phyloP scores from a whole-genome alignment of 2,329 filamentous ascomycete species.

The Aspergillus sp. region DNA sequence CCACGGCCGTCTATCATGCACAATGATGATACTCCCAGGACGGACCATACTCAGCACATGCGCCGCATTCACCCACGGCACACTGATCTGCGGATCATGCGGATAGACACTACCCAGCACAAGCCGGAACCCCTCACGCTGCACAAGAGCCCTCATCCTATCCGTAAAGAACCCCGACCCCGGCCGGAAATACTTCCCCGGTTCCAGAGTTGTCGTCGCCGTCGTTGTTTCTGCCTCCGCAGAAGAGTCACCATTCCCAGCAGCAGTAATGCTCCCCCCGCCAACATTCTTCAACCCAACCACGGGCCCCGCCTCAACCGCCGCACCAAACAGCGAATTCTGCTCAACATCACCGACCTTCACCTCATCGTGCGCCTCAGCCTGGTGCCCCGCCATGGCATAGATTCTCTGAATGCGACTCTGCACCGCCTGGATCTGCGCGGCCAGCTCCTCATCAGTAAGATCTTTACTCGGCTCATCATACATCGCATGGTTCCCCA shows the following conservation, averaged over 20 bases:
- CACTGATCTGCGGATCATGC: conserved; percentile 84
- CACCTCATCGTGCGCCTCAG: conserved; percentile 14
- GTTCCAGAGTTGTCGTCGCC: background rate
- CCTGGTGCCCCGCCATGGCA: conserved; percentile 31
- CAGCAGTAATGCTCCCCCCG: background rate
- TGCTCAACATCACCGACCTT: conserved; percentile 2
- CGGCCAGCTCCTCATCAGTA: conserved; percentile 60
- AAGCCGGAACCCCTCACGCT: conserved; percentile 68
- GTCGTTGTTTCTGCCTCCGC: background rate
- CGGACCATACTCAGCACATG: conserved; percentile 81
- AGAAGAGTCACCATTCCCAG: background rate
- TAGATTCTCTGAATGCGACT: conserved; percentile 63
- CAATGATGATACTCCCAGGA: conserved; percentile 79
- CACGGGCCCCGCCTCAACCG: background rate
- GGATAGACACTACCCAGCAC: conserved; percentile 87
- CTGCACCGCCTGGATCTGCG: conserved; percentile 70
- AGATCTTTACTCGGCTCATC: conserved; percentile 76
- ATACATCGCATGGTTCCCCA: conserved; percentile 88
- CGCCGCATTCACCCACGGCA: conserved; percentile 70
- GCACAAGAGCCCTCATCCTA: conserved; percentile 66
- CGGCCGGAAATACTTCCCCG: conserved; percentile 72
- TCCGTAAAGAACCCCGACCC: conserved; percentile 82
- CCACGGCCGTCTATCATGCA: conserved; percentile 84
- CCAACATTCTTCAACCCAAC: background rate
- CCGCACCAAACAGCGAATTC: background rate